These are phyloP conservation scores for Phytophthora uliginosa DNA, from an alignment of 352 stramenopile species.

Conservation along the genomic window DNA sequence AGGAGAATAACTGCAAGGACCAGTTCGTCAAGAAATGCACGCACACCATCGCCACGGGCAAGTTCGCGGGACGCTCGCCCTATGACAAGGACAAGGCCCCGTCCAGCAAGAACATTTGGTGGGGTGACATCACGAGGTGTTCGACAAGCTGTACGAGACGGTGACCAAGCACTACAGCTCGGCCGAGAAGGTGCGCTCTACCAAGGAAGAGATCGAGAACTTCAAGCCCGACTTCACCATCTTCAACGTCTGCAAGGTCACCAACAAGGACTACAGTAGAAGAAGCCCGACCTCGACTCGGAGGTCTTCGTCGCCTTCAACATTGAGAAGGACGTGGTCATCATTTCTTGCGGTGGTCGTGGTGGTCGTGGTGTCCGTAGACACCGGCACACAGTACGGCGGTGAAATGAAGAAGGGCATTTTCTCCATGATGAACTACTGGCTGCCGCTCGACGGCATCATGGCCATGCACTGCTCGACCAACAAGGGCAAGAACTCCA, in stretches of 20 bases:
- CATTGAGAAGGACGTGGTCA: conserved; percentile 95
- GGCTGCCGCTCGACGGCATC: conserved; percentile 95
- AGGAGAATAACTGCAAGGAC: conserved; percentile 95
- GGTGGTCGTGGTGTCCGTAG: too few species aligned
- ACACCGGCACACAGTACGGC: conserved; percentile 97
- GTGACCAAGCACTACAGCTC: conserved; percentile 95
- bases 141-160: conserved; percentile 97
- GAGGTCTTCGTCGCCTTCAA: conserved; percentile 98
- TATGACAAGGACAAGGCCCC: conserved; percentile 98
- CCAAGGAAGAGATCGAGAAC: conserved; percentile 88
- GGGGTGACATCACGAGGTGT: conserved; percentile 97
- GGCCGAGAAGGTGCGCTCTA: conserved; percentile 95
- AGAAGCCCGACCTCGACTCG: conserved; percentile 95
- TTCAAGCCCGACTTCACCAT: conserved; percentile 99
- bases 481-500: conserved; percentile 95
- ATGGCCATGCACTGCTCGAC: conserved; percentile 99
- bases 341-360: conserved; percentile 64
- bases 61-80: conserved; percentile 66
- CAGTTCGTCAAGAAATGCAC: conserved; percentile 93
- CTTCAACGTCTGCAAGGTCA: conserved; percentile 98
- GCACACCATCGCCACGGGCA: conserved; percentile 97
- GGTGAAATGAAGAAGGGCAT: conserved; percentile 99
- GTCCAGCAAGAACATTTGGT: conserved; percentile 97
- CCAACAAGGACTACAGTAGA: conserved; percentile 96
- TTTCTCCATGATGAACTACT: conserved; percentile 99